Base-by-base conservation (phyloP, 1,284 basidiomycete genomes). In the Marasmius fiardii region DNA sequence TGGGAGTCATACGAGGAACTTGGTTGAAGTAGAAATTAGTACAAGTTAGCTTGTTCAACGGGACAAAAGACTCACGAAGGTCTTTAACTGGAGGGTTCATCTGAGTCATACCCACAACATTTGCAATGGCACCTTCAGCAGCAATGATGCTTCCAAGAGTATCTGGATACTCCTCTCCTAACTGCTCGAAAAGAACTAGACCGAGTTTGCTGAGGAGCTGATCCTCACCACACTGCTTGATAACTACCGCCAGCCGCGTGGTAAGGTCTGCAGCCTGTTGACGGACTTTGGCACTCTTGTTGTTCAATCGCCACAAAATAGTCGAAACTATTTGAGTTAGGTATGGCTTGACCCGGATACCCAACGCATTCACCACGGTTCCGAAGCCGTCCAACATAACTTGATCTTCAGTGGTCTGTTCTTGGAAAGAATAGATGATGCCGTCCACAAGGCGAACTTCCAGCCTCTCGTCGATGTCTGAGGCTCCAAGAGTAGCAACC, bases 1-100 rank as follows among this genome's bases (percentile, higher is more conserved):
- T 99, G 2, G 97, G 97, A 1, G 96, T 99, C 96, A 99, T 98
- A 58, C 97, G 93, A 20, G 97, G 97, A 39, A 99, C 92, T 95
- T 66, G 1, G 56, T 56, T 44, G 57, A 55, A 43, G 18, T 51
- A 54, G 43, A 58, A 28, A 53, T 65, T 4, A 66, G 60, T 50
- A 57, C 35, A 39, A 39, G 44, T 60, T 31, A 12, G 48, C 18
- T 33, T 16, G 20, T 41, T 5, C 43, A 48, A 56, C 60, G 51
- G 61, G 20, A 50, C 24, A 43, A 52, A 60, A 52, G 26, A 67
- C 93, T 83, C 71, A 95, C 93, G 71, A 54, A 99, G 86, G 79
- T 99, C 97, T 74, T 99, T 99, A 49, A 99, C 95, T 0, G 95
- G 97, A 18, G 97, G 97, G 71, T 97, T 98, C 97, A 99, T 99